These are phyloP conservation scores for Juncus inflexus DNA, from an alignment of 176 grass and related monocot genomes.

Conservation along the genomic window DNA sequence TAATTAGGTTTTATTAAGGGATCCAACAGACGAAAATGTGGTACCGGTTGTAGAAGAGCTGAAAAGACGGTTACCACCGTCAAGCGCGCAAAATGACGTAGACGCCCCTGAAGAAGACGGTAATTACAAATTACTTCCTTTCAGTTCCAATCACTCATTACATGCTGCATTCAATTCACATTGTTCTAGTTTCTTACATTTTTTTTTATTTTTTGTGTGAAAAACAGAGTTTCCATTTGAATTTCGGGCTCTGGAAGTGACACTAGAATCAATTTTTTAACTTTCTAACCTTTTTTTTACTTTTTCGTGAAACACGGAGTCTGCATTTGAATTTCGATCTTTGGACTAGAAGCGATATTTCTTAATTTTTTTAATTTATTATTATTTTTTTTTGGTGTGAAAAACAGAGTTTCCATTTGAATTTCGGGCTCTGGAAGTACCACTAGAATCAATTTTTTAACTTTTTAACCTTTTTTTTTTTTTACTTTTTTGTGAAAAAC, in stretches of 20 bases:
- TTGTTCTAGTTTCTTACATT: no score
- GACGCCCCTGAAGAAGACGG: constrained; percentile 77
- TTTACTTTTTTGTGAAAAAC: constrained; percentile 3
- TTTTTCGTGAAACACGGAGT: no score
- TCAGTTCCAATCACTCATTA: no score
- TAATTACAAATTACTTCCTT: constrained; percentile 24
- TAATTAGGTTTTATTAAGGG: constrained; percentile 79
- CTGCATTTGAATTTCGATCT: no score
- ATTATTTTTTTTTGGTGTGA: background rate
- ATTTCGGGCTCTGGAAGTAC: constrained; percentile 87
- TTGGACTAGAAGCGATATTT: no score
- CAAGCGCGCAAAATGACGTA: constrained; percentile 48
- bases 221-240: constrained; percentile 80
- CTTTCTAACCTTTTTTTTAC: no score
- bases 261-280: constrained; percentile 59
- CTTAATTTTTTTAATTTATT: no score
- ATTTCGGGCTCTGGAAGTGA: constrained; percentile 85
- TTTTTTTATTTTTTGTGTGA: constrained; percentile 2
- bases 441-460: constrained; percentile 90
- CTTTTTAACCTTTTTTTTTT: no score
- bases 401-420: constrained; percentile 80
- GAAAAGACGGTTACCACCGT: constrained; percentile 50
- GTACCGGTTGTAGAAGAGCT: constrained; percentile 86
- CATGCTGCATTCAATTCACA: no score
- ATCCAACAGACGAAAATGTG: constrained; percentile 77